Evolutionary conservation across 208 protist species (phyloP).

Genomic region (Trichomonas vaginalis): DNA sequence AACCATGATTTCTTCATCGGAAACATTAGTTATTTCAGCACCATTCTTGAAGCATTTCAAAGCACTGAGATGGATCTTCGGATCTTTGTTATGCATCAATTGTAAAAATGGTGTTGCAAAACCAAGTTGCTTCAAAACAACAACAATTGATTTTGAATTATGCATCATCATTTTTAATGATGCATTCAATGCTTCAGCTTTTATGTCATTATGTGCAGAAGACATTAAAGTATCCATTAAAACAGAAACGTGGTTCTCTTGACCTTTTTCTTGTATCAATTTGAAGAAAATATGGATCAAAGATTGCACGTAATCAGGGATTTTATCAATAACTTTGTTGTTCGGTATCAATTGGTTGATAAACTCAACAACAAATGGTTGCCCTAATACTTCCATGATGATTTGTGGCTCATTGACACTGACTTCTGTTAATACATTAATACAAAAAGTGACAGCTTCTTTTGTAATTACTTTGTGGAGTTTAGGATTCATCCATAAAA

Average conservation of each 20-base stretch:
- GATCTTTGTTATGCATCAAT: background rate
- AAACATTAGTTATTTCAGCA: background rate
- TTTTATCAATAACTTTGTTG: background rate
- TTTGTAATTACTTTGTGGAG: background rate
- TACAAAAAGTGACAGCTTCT: background rate
- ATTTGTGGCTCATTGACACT: background rate
- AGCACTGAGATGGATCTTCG: background rate
- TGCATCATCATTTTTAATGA: background rate
- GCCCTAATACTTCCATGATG: background rate
- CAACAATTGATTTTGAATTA: background rate
- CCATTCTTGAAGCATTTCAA: background rate
- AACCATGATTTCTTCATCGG: background rate
- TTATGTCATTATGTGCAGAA: background rate
- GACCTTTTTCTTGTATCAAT: background rate
- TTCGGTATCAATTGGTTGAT: background rate
- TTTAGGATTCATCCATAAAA: background rate
- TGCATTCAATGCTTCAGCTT: background rate
- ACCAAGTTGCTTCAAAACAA: background rate
- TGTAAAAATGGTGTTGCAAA: background rate
- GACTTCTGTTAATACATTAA: background rate
- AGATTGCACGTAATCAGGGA: background rate
- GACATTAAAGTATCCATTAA: background rate
- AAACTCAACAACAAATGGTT: background rate
- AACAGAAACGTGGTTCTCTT: background rate
- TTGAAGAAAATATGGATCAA: background rate